A percentile compares a stretch with the other conserved stretches of the same genome.
Evolutionary conservation across 2,329 filamentous ascomycete genomes (phyloP).

Genomic region (Calonectria leucothoes): DNA sequence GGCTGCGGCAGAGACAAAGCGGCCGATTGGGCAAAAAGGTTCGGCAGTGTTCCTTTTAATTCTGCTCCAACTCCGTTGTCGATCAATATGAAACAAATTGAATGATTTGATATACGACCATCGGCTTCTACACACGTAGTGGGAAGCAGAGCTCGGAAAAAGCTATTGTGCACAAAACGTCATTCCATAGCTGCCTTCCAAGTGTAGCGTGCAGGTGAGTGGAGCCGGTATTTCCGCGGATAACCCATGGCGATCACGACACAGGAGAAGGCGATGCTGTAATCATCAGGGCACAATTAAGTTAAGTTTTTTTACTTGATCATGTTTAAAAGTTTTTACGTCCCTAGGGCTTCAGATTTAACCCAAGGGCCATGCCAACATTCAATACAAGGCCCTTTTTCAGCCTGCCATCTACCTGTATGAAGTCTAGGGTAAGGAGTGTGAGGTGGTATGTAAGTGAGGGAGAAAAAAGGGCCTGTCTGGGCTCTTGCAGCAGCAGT

Average conservation of each 20-base stretch:
- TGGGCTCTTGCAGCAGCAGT: too few relatives aligned
- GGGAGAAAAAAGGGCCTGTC: too few relatives aligned
- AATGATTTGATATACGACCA: background rate
- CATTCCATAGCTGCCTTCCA: slow-evolving; percentile 41
- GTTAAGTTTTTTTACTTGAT: background rate
- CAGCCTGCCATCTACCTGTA: too few relatives aligned
- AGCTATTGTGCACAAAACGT: slow-evolving; percentile 34
- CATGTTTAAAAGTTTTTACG: too few relatives aligned
- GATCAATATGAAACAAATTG: background rate
- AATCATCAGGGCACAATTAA: too few relatives aligned
- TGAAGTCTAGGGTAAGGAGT: background rate
- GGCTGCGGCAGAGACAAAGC: slow-evolving; percentile 22
- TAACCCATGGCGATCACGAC: slow-evolving; percentile 24
- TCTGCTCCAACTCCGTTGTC: background rate
- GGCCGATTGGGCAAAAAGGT: background rate
- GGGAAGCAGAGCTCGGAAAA: slow-evolving; percentile 16
- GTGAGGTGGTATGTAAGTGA: background rate
- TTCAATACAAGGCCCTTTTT: background rate
- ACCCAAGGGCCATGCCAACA: background rate
- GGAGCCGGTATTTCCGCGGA: slow-evolving; percentile 39
- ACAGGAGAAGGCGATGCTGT: background rate
- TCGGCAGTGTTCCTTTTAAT: background rate
- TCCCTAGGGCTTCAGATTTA: background rate
- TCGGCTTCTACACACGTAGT: background rate
- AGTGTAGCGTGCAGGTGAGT: slow-evolving; percentile 22